These are phyloP conservation scores for Dictyostelium brefeldianum DNA, from an alignment of 78 protist species.

Conservation along the genomic window DNA sequence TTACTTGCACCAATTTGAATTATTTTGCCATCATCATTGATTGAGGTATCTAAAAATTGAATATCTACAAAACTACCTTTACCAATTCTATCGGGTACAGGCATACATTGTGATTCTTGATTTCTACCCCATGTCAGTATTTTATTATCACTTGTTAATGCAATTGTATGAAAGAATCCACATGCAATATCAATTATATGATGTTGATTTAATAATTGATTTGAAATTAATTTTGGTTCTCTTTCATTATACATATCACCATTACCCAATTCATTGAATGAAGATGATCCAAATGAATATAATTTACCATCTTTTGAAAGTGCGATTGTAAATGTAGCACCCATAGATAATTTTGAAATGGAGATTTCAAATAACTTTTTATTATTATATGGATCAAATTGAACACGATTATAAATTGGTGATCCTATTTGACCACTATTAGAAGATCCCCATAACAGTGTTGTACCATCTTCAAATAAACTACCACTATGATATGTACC, in stretches of 20 bases:
- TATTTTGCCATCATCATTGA: neutral
- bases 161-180: conserved; percentile 45
- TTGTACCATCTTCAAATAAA: neutral
- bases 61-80: conserved; percentile 22
- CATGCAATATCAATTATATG: neutral
- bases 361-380: neutral
- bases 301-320: conserved; percentile 33
- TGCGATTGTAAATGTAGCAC: conserved; percentile 63
- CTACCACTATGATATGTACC: conserved; percentile 50
- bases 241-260: conserved; percentile 41
- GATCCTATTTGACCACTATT: conserved; percentile 66
- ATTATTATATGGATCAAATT: conserved; percentile 22
- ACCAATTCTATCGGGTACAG: neutral
- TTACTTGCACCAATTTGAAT: conserved; percentile 42
- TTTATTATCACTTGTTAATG: neutral
- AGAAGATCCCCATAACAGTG: conserved; percentile 31
- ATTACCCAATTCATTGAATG: conserved; percentile 64
- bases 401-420: conserved; percentile 25
- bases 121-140: conserved; percentile 56
- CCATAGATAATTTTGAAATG: conserved; percentile 10
- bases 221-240: conserved; percentile 5
- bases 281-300: conserved; percentile 68
- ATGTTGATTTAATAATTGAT: neutral
- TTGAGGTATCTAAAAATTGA: neutral
- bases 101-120: conserved; percentile 52